Base-by-base conservation (phyloP, 129 eudicot genomes). In the Silybum marianum region DNA sequence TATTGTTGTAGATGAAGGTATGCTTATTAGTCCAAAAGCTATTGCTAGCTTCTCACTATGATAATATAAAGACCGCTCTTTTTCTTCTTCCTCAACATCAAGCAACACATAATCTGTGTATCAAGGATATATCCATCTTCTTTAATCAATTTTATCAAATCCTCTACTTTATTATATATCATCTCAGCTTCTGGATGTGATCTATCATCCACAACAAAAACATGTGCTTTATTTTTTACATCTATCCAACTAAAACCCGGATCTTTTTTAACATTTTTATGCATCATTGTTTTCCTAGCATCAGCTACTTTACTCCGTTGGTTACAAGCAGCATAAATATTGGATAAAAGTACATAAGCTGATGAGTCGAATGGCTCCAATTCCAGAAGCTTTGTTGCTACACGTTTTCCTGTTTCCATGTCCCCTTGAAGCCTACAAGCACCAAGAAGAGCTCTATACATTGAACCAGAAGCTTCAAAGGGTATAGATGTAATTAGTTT, bases 231-330 rank as follows among this genome's bases (percentile, higher is more conserved):
- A 25, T 39, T 82, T 83, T 80, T 88, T 19, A 88, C 81, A 68
- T 88, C 84, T 28, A 88, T 82, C 87, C 87, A 83, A 77, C 91
- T 88, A 73, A 85, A 88, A 28, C 89, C 91, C 5, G 91, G 91
- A 71, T 85, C 91, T 75, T 88, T 88, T 73, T 80, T 83, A n/a
- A 88, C 81, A 24, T 82, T 82, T 72, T 80, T 88, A 21, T 75
- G 77, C 81, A 51, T 85, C 91, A 88, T 88, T 44, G 32, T 68
- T 42, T 80, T 83, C 34, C 87, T 77, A 60, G 89, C 85, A 76
- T 82, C 73, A 5, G 81, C 71, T 58, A 88, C 85, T 34, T 83
- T 69, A 85, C 74, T 85, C 91, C 91, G 85, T 73, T 85, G 91
- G 48, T 88, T 88, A 42, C 83, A 80, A 76, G 84, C 85, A 19